Conservation (phyloP, 371 early-diverging fungal species). For the Mucor velutinosus region DNA sequence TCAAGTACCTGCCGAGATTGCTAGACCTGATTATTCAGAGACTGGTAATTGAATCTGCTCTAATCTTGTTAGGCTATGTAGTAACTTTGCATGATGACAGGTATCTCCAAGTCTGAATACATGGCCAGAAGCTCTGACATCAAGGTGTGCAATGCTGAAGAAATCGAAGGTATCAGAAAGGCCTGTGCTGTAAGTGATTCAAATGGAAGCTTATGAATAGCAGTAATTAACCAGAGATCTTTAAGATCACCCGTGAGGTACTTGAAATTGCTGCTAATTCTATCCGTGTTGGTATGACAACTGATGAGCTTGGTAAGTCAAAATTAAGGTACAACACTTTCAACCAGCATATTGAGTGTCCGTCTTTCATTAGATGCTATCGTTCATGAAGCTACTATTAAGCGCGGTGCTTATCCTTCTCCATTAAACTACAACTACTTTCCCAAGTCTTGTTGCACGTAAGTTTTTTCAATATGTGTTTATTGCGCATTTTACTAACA, state of each 20-base stretch:
- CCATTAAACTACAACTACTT: conserved; percentile 93
- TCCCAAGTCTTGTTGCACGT: conserved; percentile 92
- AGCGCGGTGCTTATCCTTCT: conserved; percentile 89
- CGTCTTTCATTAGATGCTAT: conserved; percentile 63
- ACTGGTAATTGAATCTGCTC: conserved; percentile 29
- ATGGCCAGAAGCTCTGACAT: conserved; percentile 66
- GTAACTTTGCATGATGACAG: conserved; percentile 23
- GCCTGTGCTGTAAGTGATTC: conserved; percentile 70
- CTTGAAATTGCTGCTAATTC: conserved; percentile 81
- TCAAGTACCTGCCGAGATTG: conserved; percentile 74
- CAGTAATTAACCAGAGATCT: neutral
- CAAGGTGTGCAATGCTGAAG: conserved; percentile 63
- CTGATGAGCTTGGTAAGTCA: conserved; percentile 76
- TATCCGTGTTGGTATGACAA: conserved; percentile 85
- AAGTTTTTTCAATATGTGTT: conserved; percentile 41
- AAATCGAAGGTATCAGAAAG: conserved; percentile 77
- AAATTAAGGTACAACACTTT: neutral
- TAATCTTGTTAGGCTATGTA: neutral
- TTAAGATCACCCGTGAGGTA: conserved; percentile 81
- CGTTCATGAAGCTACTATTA: conserved; percentile 87
- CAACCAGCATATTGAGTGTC: neutral
- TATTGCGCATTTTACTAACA: neutral
- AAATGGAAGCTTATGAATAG: too few species aligned
- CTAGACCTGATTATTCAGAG: conserved; percentile 84
- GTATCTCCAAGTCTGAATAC: conserved; percentile 75